Base-by-base conservation (phyloP, 352 stramenopile species). In the Phytophthora sojae region DNA sequence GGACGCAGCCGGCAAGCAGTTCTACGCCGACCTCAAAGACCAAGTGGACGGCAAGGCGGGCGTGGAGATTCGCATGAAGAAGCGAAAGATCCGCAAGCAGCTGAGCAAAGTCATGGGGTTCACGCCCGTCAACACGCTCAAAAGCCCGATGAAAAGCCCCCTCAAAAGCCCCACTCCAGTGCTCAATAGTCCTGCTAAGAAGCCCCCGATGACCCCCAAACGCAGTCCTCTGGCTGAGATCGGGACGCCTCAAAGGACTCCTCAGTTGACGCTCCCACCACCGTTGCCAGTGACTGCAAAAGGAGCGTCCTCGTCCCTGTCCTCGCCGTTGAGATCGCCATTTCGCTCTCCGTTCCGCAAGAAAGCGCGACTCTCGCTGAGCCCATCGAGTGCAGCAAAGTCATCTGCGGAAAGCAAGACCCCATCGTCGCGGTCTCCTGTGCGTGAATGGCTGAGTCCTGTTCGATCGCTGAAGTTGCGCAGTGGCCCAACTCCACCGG, bases 271-370 rank as follows among this genome's bases (percentile, higher is more conserved):
- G 6, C 69, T 87, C 2, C 66, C 74, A 17, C 65, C 71, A 4
- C 79, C 85, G 8, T 69, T 93, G 15, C 76, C 76, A 1, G 68
- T 91, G 2, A 82, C 70, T 17, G 79, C 82, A 2, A 79, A 80
- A n/a, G 77, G 82, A 3, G 65, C 79, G 8, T 76, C 77, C 30
- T 82, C 75, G 32, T 74, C 64, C 54, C 21, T 72, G 39, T 6
- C 56, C 21, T 81, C 73, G n/a, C 65, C 86, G 1, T 77, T 87
- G 42, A 87, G 88, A 42, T 96, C 89, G 7, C 85, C 85, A 6
- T 95, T 90, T 55, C 81, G 86, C 12, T 94, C 87, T 17, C 85
- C 89, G 9, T 93, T 95, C 65, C 76, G 84, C 19, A 95, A 95
- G 77, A 92, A 90, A 61, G 51, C 77, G 9, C 76, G 80, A 25